These are phyloP conservation scores for Salvia splendens DNA, from an alignment of 257 asterid species.

Conservation along the genomic window DNA sequence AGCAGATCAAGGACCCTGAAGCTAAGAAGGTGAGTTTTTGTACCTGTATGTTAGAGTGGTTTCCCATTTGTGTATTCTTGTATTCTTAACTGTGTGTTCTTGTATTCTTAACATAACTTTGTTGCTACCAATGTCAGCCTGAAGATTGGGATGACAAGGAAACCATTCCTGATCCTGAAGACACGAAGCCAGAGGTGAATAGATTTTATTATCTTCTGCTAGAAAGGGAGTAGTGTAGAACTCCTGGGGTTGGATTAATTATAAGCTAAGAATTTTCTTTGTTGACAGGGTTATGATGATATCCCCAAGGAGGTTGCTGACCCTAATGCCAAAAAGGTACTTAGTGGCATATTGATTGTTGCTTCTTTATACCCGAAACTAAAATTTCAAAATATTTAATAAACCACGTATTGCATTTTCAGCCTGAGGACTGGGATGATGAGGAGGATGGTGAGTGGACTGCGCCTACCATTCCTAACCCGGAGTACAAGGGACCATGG, in stretches of 20 bases:
- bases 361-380: background rate
- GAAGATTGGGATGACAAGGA: conserved; percentile 99
- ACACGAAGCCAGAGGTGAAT: conserved; percentile 90
- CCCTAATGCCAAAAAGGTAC: conserved; percentile 91
- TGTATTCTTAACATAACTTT: conserved; percentile 7
- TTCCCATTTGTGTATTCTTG: background rate
- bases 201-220: background rate
- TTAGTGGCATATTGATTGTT: background rate
- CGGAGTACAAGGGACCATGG: conserved; percentile 96
- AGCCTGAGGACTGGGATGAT: conserved; percentile 99
- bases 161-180: conserved; percentile 88
- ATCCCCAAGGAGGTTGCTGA: conserved; percentile 84
- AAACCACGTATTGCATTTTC: conserved; percentile 16
- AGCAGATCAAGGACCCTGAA: conserved; percentile 85
- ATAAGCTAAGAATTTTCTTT: background rate
- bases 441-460: conserved; percentile 99
- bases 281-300: conserved; percentile 86
- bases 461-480: conserved; percentile 89
- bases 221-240: background rate
- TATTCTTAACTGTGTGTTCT: background rate
- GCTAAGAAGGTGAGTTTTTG: conserved; percentile 72
- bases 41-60: background rate
- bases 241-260: conserved; percentile 9
- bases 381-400: conserved; percentile 21
- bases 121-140: conserved; percentile 58